Evolutionary conservation across 2,329 filamentous ascomycete genomes (phyloP).

Genomic region (Pestalotiopsis sp.): DNA sequence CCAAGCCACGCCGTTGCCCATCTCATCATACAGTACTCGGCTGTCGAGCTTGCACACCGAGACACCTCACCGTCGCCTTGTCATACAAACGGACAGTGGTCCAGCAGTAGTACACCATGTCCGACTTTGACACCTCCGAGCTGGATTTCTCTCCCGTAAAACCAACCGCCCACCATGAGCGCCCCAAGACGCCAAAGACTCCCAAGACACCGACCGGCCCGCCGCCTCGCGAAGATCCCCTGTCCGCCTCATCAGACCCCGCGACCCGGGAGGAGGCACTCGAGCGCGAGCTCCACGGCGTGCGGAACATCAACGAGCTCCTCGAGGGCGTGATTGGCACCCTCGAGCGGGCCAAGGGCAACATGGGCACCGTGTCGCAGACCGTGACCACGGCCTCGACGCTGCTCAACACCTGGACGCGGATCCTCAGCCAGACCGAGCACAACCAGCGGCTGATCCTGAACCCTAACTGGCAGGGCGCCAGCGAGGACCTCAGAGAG

Average conservation of each 20-base stretch:
- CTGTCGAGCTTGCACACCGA: background rate
- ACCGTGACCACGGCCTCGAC: constrained; percentile 88
- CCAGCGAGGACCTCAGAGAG: constrained; percentile 82
- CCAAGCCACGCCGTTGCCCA: background rate
- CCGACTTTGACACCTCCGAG: constrained; percentile 50
- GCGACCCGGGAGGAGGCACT: constrained; percentile 74
- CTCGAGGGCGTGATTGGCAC: constrained; percentile 79
- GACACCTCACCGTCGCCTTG: constrained; percentile 19
- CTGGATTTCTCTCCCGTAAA: constrained; percentile 44
- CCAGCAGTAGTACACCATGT: constrained; percentile 36
- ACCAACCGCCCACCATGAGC: constrained; percentile 30
- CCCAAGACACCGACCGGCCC: constrained; percentile 51
- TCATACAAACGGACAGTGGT: background rate
- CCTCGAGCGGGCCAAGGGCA: constrained; percentile 71
- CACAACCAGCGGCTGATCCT: constrained; percentile 93
- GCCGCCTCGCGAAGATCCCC: constrained; percentile 33
- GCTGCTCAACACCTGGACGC: constrained; percentile 92
- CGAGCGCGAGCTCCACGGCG: constrained; percentile 77
- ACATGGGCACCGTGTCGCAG: constrained; percentile 84
- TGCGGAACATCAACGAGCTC: constrained; percentile 84
- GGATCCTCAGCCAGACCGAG: constrained; percentile 94
- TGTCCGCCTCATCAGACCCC: constrained; percentile 59
- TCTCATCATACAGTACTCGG: background rate
- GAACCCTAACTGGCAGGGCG: constrained; percentile 87
- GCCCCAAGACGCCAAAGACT: constrained; percentile 49